phyloP scores from a whole-genome alignment of 2,329 filamentous ascomycete genomes.

The Scedosporium minutisporum region DNA sequence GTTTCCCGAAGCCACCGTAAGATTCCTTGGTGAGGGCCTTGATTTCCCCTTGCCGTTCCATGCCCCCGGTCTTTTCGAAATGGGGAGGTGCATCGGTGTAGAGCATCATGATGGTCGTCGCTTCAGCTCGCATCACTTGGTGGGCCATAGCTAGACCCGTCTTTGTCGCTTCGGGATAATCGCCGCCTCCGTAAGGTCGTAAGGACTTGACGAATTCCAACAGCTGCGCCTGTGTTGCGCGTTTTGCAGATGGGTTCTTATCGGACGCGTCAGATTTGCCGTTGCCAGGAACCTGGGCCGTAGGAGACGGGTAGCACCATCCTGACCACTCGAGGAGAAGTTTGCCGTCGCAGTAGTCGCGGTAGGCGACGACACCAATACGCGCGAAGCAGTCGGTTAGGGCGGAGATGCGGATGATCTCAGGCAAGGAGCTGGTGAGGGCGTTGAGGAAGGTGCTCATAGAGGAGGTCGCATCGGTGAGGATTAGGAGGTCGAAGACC shows the following conservation, averaged over 20 bases:
- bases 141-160: conserved; percentile 37
- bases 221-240: conserved; percentile 21
- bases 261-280: neutral
- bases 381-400: conserved; percentile 39
- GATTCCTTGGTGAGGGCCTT: conserved; percentile 9
- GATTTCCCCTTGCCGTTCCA: conserved; percentile 21
- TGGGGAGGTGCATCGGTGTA: conserved; percentile 41
- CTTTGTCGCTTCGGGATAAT: conserved; percentile 39
- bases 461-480: conserved; percentile 36
- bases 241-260: neutral
- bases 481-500: conserved; percentile 33
- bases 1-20: conserved; percentile 22
- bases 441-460: conserved; percentile 33
- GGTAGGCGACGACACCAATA: conserved; percentile 40
- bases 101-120: conserved; percentile 37
- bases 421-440: conserved; percentile 35
- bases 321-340: conserved; percentile 36
- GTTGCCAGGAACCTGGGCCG: conserved; percentile 6
- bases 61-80: conserved; percentile 18
- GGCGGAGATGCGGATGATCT: conserved; percentile 38
- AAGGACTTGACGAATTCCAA: conserved; percentile 26
- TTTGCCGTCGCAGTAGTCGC: conserved; percentile 30
- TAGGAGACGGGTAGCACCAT: conserved; percentile 25
- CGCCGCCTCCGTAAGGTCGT: conserved; percentile 22
- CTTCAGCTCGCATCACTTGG: conserved; percentile 34